phyloP scores from a whole-genome alignment of 169 alveolate genomes.

The Babesia sp. region DNA sequence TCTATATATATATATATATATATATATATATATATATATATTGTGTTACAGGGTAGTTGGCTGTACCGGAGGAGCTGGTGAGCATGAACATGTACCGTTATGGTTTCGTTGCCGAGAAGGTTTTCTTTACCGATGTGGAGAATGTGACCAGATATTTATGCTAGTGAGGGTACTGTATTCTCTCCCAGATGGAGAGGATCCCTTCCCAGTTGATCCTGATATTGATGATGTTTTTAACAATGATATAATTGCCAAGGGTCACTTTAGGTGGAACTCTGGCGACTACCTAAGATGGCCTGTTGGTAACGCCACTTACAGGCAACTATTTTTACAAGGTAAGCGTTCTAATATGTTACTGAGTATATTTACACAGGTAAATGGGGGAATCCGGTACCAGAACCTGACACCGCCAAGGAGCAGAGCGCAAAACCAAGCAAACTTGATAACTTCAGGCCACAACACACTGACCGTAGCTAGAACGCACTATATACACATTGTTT shows the following conservation, averaged over 20 bases:
- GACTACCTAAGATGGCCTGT: conserved; percentile 83
- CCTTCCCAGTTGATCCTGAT: conserved; percentile 84
- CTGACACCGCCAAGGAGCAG: neutral
- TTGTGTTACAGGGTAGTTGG: conserved; percentile 75
- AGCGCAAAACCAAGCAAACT: conserved; percentile 12
- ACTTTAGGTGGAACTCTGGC: conserved; percentile 81
- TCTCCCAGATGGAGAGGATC: conserved; percentile 83
- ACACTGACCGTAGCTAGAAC: neutral
- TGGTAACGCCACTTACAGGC: conserved; percentile 79
- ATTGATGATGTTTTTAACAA: conserved; percentile 85
- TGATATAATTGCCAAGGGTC: conserved; percentile 81
- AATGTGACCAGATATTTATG: conserved; percentile 91
- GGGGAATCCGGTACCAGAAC: conserved; percentile 68
- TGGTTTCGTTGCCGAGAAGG: conserved; percentile 88
- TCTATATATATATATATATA: neutral
- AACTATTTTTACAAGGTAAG: conserved; percentile 76
- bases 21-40: neutral
- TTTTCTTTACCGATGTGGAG: conserved; percentile 88
- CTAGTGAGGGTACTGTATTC: conserved; percentile 84
- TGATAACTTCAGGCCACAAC: conserved; percentile 27
- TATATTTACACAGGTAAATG: conserved; percentile 50
- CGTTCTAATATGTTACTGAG: neutral
- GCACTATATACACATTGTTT: neutral
- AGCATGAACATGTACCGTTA: conserved; percentile 84
- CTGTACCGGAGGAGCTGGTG: conserved; percentile 89